These are phyloP conservation scores for Prillingera fragicola DNA, from an alignment of 1,284 basidiomycete species.

Conservation along the genomic window DNA sequence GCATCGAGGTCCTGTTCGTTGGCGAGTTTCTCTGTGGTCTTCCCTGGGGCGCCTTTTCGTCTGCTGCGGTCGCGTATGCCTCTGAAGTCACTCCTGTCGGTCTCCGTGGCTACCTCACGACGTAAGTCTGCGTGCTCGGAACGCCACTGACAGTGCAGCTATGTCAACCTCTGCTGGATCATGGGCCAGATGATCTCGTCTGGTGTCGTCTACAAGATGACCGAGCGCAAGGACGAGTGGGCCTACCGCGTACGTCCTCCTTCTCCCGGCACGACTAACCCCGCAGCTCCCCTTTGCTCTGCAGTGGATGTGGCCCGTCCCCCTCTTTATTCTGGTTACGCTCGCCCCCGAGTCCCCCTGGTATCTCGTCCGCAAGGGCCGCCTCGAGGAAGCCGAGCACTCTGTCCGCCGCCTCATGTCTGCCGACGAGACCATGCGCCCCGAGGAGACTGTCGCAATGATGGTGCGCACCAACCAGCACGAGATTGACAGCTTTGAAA, in stretches of 20 bases:
- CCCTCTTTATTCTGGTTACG: slow-evolving; percentile 28
- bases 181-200: slow-evolving; percentile 10
- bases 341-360: slow-evolving; percentile 45
- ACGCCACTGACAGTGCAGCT: too few relatives aligned
- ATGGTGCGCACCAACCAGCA: slow-evolving; percentile 27
- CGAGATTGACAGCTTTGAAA: too few relatives aligned
- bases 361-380: slow-evolving; percentile 51
- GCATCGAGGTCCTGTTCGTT: slow-evolving; percentile 6
- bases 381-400: slow-evolving; percentile 43
- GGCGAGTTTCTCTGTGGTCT: slow-evolving; percentile 18
- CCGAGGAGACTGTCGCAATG: slow-evolving; percentile 28
- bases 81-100: slow-evolving; percentile 48
- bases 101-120: slow-evolving; percentile 44
- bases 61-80: slow-evolving; percentile 50
- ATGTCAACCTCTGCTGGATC: too few relatives aligned
- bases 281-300: slow-evolving; percentile 27
- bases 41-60: slow-evolving; percentile 48
- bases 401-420: slow-evolving; percentile 32
- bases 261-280: not conserved
- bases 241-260: slow-evolving; percentile 1
- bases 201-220: not conserved
- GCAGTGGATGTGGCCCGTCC: slow-evolving; percentile 40
- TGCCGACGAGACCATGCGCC: slow-evolving; percentile 12
- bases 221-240: not conserved
- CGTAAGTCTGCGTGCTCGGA: slow-evolving; percentile 46